Evolutionary conservation across 1,284 basidiomycete genomes (phyloP), one percentile per base, ranked within the genome.

Genomic region (Hypsizygus ulmarius): DNA sequence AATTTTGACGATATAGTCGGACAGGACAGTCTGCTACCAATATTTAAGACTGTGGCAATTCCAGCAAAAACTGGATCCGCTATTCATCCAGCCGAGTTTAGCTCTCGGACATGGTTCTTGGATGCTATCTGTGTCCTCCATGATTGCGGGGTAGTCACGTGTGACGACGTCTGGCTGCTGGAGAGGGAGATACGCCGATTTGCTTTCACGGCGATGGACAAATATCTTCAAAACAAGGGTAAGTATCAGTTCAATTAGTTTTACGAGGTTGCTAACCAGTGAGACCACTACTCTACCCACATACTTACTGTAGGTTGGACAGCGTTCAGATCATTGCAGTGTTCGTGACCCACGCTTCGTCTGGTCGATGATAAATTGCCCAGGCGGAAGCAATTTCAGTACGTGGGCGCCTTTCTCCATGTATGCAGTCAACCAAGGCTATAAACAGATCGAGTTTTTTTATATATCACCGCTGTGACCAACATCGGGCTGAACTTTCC

Each of bases 141-240:
- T 52, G 72, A 75, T 50, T 74, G 70, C 52, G 71, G 69, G 7
- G 70, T 74, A 7, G 59, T 74, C 19, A 66, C 67, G 30, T 74
- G 72, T 57, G 70, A 74, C 47, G 72, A 75, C 63, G 69, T 68
- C 12, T 72, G 70, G 71, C 49, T 71, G 19, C 55, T 75, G 25
- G 73, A 75, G 59, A 60, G 72, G 52, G 73, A 75, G 58, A 67
- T 75, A 19, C 60, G 68, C 48, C 57, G 69, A 34, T 71, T 65
- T 55, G 71, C 70, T 25, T 75, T 75, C 55, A 64, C 62, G 16
- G 72, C 72, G 45, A 75, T 75, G 73, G 72, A 74, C 53, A 65
- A 63, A 45, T 75, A 72, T 61, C 41, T 73, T 44, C 68, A 73
- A 42, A 70, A 69, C 51, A 65, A 68, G 63, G 72, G 71, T 73